phyloP scores from a whole-genome alignment of 768 basidiomycete species.

The Boletus reticuloceps region DNA sequence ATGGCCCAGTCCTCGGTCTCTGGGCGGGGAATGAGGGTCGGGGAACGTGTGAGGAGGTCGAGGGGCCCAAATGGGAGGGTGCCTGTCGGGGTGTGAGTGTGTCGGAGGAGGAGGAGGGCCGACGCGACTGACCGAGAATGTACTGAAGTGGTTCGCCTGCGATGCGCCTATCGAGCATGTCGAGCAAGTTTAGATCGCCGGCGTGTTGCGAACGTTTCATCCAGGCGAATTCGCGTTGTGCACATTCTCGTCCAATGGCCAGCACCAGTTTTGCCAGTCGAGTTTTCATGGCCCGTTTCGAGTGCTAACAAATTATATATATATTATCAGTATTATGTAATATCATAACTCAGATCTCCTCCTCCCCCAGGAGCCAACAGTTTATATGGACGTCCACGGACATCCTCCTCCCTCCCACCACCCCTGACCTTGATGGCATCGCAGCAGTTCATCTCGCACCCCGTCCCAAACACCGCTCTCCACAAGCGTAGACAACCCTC shows the following conservation, averaged over 20 bases:
- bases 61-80: slow-evolving; percentile 88
- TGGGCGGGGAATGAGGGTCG: slow-evolving; percentile 90
- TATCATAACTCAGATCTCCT: slow-evolving; percentile 11
- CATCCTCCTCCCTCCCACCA: background rate
- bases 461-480: background rate
- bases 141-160: slow-evolving; percentile 85
- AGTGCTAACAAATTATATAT: background rate
- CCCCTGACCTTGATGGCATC: background rate
- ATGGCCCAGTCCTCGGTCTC: slow-evolving; percentile 89
- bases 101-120: background rate
- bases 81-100: slow-evolving; percentile 34
- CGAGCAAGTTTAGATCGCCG: too few relatives aligned
- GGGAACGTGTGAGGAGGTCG: slow-evolving; percentile 65
- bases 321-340: slow-evolving; percentile 15
- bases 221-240: slow-evolving; percentile 48
- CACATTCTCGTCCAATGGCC: slow-evolving; percentile 34
- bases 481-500: slow-evolving; percentile 39
- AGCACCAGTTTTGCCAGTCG: slow-evolving; percentile 31
- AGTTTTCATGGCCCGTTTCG: background rate
- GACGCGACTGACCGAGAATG: slow-evolving; percentile 72
- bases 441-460: background rate
- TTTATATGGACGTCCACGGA: slow-evolving; percentile 13
- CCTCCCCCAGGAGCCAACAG: background rate
- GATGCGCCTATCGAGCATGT: slow-evolving; percentile 58
- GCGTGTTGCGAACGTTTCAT: slow-evolving; percentile 32